Evolutionary conservation across 257 asterid genomes (phyloP).

Genomic region (Prunella vulgaris): DNA sequence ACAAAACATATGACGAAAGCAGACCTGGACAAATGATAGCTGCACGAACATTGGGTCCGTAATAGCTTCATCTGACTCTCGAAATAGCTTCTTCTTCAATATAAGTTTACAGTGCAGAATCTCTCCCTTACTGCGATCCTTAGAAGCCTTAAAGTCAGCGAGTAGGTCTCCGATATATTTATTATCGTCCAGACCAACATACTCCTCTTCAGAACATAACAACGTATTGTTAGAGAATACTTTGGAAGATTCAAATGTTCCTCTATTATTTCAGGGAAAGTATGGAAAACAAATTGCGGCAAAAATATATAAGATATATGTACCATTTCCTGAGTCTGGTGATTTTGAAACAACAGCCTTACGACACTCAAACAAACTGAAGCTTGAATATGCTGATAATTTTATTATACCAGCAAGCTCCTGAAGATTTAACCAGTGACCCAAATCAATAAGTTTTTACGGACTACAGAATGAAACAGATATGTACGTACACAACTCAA

Average conservation of each 20-base stretch:
- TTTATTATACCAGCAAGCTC: slow-evolving; percentile 96
- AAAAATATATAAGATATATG: neutral
- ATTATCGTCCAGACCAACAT: slow-evolving; percentile 87
- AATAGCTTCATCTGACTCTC: slow-evolving; percentile 95
- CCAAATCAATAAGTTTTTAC: slow-evolving; percentile 3
- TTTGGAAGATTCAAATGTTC: neutral
- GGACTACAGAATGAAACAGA: neutral
- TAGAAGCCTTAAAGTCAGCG: slow-evolving; percentile 91
- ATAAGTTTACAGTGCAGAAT: slow-evolving; percentile 82
- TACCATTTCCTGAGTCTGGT: slow-evolving; percentile 91
- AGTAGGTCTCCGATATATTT: slow-evolving; percentile 91
- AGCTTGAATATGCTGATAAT: slow-evolving; percentile 82
- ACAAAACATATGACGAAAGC: slow-evolving; percentile 8
- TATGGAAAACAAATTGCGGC: slow-evolving; percentile 3
- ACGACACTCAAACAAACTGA: slow-evolving; percentile 89
- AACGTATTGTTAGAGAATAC: slow-evolving; percentile 12
- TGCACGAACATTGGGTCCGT: slow-evolving; percentile 94
- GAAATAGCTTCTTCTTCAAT: slow-evolving; percentile 88
- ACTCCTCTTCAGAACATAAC: slow-evolving; percentile 58
- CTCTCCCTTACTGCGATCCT: slow-evolving; percentile 95
- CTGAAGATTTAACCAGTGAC: slow-evolving; percentile 36
- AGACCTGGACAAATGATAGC: slow-evolving; percentile 88
- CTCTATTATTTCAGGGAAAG: neutral
- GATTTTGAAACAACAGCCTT: slow-evolving; percentile 92
- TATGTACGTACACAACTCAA: neutral